A percentile compares a stretch with the other conserved stretches of the same genome.
These are phyloP conservation scores for Calonectria hongkongensis DNA, from an alignment of 2,329 filamentous ascomycete genomes.

Conservation along the genomic window DNA sequence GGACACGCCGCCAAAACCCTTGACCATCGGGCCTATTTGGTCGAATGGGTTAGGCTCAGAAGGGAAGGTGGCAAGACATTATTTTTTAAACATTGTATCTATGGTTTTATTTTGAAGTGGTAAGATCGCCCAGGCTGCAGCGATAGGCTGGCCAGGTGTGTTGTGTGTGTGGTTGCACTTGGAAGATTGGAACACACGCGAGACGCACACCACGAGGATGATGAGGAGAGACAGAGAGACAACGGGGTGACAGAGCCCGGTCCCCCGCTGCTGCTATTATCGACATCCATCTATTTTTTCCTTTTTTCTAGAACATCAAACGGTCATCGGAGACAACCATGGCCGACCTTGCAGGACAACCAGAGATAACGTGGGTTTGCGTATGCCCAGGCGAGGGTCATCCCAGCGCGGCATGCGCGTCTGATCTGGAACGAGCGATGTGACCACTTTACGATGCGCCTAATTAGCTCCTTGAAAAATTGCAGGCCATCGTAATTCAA, in stretches of 20 bases:
- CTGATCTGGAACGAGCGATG: slow-evolving; percentile 23
- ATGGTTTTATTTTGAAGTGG: slow-evolving; percentile 19
- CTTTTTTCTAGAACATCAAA: neutral
- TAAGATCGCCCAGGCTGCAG: neutral
- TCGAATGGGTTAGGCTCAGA: slow-evolving; percentile 21
- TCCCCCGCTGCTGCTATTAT: too few species aligned
- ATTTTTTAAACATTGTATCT: slow-evolving; percentile 15
- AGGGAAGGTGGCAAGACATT: slow-evolving; percentile 37
- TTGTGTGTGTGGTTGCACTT: slow-evolving; percentile 3
- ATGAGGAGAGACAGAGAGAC: neutral
- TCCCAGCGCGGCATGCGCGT: slow-evolving; percentile 3
- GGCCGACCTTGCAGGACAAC: neutral
- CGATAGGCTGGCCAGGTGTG: neutral
- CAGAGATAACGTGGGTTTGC: slow-evolving; percentile 7
- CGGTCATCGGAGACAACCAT: neutral
- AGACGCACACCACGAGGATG: slow-evolving; percentile 2
- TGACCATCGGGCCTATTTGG: slow-evolving; percentile 34
- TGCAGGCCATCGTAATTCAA: slow-evolving; percentile 3
- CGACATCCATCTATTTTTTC: neutral
- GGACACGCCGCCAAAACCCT: neutral
- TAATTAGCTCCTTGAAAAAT: slow-evolving; percentile 9
- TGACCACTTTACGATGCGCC: slow-evolving; percentile 23
- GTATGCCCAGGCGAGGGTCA: neutral
- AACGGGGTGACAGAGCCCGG: too few species aligned
- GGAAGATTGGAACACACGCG: neutral